These are phyloP conservation scores for Polyrhizophydium stewartii DNA, from an alignment of 371 early-diverging fungal genomes.

Conservation along the genomic window DNA sequence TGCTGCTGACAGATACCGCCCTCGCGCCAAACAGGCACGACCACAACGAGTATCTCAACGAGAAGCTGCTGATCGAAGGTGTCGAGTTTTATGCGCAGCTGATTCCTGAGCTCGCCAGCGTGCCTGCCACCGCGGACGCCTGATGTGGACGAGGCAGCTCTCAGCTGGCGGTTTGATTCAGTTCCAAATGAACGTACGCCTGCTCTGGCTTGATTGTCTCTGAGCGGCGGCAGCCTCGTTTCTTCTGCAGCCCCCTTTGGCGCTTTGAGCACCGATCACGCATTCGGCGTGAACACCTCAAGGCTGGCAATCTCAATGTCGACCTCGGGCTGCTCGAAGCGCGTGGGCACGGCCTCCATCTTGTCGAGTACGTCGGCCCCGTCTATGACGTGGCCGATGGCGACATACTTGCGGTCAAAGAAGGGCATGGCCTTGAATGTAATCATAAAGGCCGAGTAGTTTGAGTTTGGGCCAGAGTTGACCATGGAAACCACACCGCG, in stretches of 20 bases:
- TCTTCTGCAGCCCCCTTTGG: too few relatives aligned
- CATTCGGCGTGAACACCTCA: too few relatives aligned
- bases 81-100: slow-evolving; percentile 62
- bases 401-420: slow-evolving; percentile 41
- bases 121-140: not conserved
- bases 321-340: slow-evolving; percentile 25
- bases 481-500: slow-evolving; percentile 36
- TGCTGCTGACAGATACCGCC: too few relatives aligned
- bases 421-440: slow-evolving; percentile 28
- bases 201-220: too few relatives aligned
- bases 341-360: slow-evolving; percentile 20
- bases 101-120: slow-evolving; percentile 16
- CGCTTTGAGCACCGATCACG: too few relatives aligned
- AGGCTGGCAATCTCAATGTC: slow-evolving; percentile 10
- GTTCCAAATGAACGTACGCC: too few relatives aligned
- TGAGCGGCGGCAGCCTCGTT: too few relatives aligned
- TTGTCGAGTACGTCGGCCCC: slow-evolving; percentile 21
- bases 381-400: slow-evolving; percentile 33
- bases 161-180: too few relatives aligned
- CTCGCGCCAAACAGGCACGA: slow-evolving; percentile 44
- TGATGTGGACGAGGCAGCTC: too few relatives aligned
- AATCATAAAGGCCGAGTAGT: slow-evolving; percentile 33
- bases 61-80: slow-evolving; percentile 60
- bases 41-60: slow-evolving; percentile 74
- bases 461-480: slow-evolving; percentile 33